These are phyloP conservation scores for Exophiala oligosperma DNA, from an alignment of 2,329 filamentous ascomycete species.

Conservation along the genomic window DNA sequence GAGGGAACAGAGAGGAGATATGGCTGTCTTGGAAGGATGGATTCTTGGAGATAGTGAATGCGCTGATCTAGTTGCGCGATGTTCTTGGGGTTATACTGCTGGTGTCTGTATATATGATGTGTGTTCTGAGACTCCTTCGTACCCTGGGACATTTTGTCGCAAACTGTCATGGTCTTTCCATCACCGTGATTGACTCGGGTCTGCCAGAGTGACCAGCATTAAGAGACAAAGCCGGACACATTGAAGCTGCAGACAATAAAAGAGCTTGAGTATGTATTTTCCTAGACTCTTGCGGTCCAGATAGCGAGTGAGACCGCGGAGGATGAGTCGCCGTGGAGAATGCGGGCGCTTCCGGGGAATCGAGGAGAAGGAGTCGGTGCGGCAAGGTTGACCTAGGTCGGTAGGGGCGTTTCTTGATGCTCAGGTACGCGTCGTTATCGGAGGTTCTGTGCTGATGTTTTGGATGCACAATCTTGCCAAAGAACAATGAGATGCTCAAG, in stretches of 20 bases:
- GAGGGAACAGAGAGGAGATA: constrained; percentile 49
- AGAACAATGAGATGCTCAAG: background rate
- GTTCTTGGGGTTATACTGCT: constrained; percentile 1
- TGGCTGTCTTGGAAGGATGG: constrained; percentile 45
- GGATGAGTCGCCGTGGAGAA: background rate
- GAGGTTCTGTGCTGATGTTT: no score
- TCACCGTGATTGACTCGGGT: constrained; percentile 13
- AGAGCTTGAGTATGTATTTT: constrained; percentile 6
- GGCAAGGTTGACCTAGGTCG: no score
- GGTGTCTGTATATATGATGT: constrained; percentile 9
- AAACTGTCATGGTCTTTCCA: constrained; percentile 20
- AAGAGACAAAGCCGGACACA: constrained; percentile 10
- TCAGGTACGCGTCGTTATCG: no score
- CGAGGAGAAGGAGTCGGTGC: no score
- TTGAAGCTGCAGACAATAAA: constrained; percentile 7
- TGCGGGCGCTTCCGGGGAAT: no score
- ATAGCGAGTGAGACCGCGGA: background rate
- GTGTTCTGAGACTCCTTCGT: constrained; percentile 16
- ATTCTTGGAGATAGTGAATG: constrained; percentile 41
- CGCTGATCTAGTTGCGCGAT: constrained; percentile 29
- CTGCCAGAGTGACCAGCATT: constrained; percentile 15
- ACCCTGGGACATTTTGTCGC: constrained; percentile 27
- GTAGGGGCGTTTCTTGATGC: no score
- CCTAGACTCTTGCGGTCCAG: background rate
- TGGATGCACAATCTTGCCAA: background rate